Percentiles rank a stretch among this genome's conserved stretches.
phyloP scores from a whole-genome alignment of 2,329 filamentous ascomycete species.

The Scedosporium dehoogii region DNA sequence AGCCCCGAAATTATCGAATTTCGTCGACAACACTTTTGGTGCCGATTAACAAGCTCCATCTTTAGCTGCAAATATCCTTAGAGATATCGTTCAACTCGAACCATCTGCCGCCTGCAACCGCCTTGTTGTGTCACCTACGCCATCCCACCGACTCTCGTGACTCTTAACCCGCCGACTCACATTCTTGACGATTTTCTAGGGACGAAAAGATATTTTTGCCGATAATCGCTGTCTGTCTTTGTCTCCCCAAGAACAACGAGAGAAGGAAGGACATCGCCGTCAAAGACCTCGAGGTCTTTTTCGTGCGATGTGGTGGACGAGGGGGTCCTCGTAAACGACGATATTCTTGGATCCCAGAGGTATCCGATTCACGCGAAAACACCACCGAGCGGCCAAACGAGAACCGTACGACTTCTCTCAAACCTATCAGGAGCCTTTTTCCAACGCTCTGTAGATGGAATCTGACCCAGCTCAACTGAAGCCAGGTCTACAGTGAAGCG shows the following conservation, averaged over 20 bases:
- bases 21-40: background rate
- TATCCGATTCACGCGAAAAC: background rate
- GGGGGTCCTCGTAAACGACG: conserved; percentile 27
- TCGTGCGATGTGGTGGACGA: conserved; percentile 35
- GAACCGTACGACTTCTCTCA: background rate
- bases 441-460: background rate
- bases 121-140: background rate
- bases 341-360: conserved; percentile 6
- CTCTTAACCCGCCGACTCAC: background rate
- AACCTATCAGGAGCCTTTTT: background rate
- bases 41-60: background rate
- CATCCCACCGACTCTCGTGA: background rate
- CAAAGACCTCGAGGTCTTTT: conserved; percentile 16
- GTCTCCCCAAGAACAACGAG: background rate
- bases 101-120: background rate
- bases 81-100: background rate
- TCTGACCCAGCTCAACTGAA: background rate
- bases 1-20: background rate
- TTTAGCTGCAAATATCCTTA: background rate
- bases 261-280: background rate
- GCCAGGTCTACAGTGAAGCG: background rate
- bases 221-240: background rate
- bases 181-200: background rate
- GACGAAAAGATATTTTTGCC: background rate
- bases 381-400: background rate